Percentiles rank a stretch among this genome's conserved stretches.
These are phyloP conservation scores for Balakata baccata DNA, from an alignment of 345 rosid genomes.

Conservation along the genomic window DNA sequence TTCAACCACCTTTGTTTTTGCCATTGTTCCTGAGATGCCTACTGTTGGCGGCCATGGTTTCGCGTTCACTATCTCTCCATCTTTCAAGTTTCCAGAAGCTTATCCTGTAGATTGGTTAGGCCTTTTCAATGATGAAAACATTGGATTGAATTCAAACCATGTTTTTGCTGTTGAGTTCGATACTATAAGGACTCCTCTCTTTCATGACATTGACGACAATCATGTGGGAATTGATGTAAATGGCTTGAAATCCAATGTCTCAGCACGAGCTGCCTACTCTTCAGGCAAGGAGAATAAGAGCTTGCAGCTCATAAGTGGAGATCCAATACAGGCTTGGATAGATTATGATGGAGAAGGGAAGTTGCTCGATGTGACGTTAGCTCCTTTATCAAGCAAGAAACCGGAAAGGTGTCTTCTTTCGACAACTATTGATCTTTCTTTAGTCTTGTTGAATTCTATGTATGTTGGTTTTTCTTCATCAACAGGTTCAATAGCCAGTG, in stretches of 20 bases:
- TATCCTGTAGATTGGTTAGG: constrained; percentile 16
- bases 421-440: background rate
- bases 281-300: background rate
- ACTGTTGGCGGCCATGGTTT: constrained; percentile 22
- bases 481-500: constrained; percentile 13
- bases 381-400: constrained; percentile 6
- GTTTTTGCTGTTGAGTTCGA: constrained; percentile 21
- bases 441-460: background rate
- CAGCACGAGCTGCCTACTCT: constrained; percentile 15
- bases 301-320: constrained; percentile 8
- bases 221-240: constrained; percentile 22
- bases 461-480: constrained; percentile 21
- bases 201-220: constrained; percentile 9
- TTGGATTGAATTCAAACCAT: constrained; percentile 14
- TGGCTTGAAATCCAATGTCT: constrained; percentile 8
- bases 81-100: constrained; percentile 14
- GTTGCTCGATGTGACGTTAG: constrained; percentile 19
- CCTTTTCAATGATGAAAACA: constrained; percentile 3
- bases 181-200: constrained; percentile 4
- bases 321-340: constrained; percentile 22
- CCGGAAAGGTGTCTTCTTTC: constrained; percentile 19
- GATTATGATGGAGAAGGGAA: constrained; percentile 8
- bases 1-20: constrained; percentile 22
- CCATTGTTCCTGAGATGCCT: constrained; percentile 12
- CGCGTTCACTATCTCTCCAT: constrained; percentile 25